Evolutionary conservation across 1,284 basidiomycete species (phyloP).

Genomic region (Chalciporus sp.): DNA sequence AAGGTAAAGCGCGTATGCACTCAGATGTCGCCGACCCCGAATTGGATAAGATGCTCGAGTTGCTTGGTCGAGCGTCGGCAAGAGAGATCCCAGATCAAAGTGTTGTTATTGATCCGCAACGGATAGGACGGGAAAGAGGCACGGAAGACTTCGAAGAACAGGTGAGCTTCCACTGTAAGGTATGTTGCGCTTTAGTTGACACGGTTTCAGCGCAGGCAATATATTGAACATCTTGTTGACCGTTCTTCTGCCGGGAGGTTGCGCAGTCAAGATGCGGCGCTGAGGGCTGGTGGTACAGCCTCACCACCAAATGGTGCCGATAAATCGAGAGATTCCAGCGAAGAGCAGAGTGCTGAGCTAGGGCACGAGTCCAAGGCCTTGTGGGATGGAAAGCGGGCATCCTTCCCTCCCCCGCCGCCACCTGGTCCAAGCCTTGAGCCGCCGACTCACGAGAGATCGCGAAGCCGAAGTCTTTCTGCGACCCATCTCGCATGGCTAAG

Average conservation of each 20-base stretch:
- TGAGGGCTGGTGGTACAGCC: conserved; percentile 4
- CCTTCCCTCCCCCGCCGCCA: conserved; percentile 17
- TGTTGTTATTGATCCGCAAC: conserved; percentile 61
- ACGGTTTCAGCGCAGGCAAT: conserved; percentile 57
- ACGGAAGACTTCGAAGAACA: conserved; percentile 58
- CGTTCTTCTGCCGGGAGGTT: conserved; percentile 71
- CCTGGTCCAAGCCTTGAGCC: conserved; percentile 10
- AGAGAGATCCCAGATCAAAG: conserved; percentile 69
- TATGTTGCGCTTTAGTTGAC: conserved; percentile 7
- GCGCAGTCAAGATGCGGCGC: conserved; percentile 67
- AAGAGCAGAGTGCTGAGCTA: conserved; percentile 2
- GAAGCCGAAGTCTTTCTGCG: conserved; percentile 70
- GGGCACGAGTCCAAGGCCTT: conserved; percentile 7
- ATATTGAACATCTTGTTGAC: conserved; percentile 67
- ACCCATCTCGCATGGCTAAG: conserved; percentile 71
- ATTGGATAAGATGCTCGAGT: conserved; percentile 69
- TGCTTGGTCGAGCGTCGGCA: conserved; percentile 72
- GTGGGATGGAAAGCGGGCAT: conserved; percentile 24
- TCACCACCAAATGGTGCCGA: conserved; percentile 2
- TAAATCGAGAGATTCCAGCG: background rate
- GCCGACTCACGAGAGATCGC: conserved; percentile 41
- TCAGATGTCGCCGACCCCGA: conserved; percentile 46
- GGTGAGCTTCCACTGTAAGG: conserved; percentile 40
- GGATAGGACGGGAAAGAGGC: conserved; percentile 54
- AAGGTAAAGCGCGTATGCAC: conserved; percentile 40